phyloP scores from a whole-genome alignment of 228 moss, liverwort and hornwort genomes.

The Sphagnum magellanicum region DNA sequence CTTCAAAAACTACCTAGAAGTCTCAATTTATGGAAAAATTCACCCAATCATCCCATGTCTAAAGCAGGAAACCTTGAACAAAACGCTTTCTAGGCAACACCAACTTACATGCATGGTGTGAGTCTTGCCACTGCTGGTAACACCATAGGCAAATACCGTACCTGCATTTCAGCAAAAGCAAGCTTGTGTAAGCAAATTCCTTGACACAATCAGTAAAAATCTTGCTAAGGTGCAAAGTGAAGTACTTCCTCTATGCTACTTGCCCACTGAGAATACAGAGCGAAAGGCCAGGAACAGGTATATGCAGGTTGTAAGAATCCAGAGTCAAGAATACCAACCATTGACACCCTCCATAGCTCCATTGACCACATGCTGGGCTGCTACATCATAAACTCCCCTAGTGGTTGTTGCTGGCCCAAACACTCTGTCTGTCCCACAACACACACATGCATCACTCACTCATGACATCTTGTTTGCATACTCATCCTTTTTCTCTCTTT shows the following conservation, averaged over 20 bases:
- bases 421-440: conserved; percentile 57
- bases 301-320: neutral
- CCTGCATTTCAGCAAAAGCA: conserved; percentile 29
- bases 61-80: conserved; percentile 1
- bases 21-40: neutral
- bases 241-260: no score
- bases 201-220: no score
- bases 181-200: no score
- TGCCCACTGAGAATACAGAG: neutral
- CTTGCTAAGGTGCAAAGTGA: no score
- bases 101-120: conserved; percentile 87
- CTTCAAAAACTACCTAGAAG: neutral
- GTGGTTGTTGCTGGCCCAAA: conserved; percentile 98
- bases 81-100: neutral
- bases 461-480: no score
- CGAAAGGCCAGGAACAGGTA: neutral
- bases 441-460: neutral
- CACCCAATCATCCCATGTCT: neutral
- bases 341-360: conserved; percentile 99
- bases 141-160: conserved; percentile 95
- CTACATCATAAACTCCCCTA: conserved; percentile 86
- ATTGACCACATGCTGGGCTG: conserved; percentile 89
- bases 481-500: no score
- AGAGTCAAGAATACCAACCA: conserved; percentile 29
- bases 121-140: conserved; percentile 98